These are phyloP conservation scores for Quercus tomentella DNA, from an alignment of 331 rosid species.

Conservation along the genomic window DNA sequence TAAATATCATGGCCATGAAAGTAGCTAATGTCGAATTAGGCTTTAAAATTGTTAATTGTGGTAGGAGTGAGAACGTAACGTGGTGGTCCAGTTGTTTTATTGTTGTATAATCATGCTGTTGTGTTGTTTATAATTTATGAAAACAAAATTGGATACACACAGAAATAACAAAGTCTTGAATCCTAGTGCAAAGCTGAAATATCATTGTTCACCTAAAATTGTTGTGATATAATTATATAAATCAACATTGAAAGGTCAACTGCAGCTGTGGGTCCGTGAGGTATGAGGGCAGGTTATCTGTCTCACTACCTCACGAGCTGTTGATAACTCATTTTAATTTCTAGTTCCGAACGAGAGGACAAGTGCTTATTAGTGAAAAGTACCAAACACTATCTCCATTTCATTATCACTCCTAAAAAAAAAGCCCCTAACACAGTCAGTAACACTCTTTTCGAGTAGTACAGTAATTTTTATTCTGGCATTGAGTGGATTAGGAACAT, in stretches of 20 bases:
- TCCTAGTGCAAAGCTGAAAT: neutral
- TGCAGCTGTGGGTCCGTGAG: neutral
- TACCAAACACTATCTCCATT: too few species aligned
- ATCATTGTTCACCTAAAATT: neutral
- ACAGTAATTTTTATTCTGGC: too few species aligned
- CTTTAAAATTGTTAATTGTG: neutral
- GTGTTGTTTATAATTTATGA: too few species aligned
- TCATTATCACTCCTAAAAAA: too few species aligned
- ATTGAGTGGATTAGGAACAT: too few species aligned
- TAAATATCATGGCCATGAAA: too few species aligned
- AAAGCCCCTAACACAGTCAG: too few species aligned
- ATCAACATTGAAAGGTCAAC: neutral
- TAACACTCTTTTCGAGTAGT: too few species aligned
- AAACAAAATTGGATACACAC: neutral
- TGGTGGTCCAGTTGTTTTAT: neutral
- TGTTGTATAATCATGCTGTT: neutral
- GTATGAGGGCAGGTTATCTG: neutral
- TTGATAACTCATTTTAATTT: neutral
- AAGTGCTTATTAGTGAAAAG: too few species aligned
- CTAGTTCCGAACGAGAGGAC: too few species aligned
- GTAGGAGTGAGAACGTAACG: neutral
- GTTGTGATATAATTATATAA: neutral
- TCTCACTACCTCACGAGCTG: neutral
- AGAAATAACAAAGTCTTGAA: neutral
- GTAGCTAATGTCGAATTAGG: too few species aligned